These are phyloP conservation scores for Fusarium liriodendri DNA, from an alignment of 2,329 filamentous ascomycete species.

Conservation along the genomic window DNA sequence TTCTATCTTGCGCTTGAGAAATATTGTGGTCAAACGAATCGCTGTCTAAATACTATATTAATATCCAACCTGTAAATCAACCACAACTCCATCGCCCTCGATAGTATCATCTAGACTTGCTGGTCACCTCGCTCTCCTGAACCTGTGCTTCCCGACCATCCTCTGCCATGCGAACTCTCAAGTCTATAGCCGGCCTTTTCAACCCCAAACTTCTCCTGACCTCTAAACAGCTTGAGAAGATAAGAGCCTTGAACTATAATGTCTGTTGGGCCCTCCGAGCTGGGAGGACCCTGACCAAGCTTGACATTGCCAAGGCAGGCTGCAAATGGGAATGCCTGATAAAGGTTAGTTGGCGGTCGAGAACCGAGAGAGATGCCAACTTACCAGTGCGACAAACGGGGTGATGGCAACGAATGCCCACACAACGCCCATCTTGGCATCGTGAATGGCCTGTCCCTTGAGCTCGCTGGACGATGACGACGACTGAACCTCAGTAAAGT, in stretches of 20 bases:
- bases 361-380: conserved; percentile 4
- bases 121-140: conserved; percentile 6
- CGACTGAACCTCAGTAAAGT: conserved; percentile 41
- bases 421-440: conserved; percentile 65
- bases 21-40: not conserved
- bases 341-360: conserved; percentile 8
- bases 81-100: not conserved
- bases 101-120: conserved; percentile 1
- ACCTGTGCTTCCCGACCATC: conserved; percentile 6
- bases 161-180: conserved; percentile 21
- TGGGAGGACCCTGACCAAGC: conserved; percentile 41
- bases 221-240: conserved; percentile 42
- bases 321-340: conserved; percentile 42
- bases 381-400: conserved; percentile 64
- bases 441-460: conserved; percentile 35
- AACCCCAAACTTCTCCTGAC: conserved; percentile 20
- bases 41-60: not conserved
- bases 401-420: conserved; percentile 73
- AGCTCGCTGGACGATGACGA: conserved; percentile 7
- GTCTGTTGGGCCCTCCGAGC: conserved; percentile 43
- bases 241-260: conserved; percentile 46
- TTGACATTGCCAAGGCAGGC: conserved; percentile 48
- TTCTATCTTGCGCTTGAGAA: not conserved
- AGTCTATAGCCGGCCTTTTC: conserved; percentile 29
- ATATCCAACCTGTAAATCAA: not conserved